phyloP scores from a whole-genome alignment of 495 filamentous ascomycete species.

The Talaromyces liani region DNA sequence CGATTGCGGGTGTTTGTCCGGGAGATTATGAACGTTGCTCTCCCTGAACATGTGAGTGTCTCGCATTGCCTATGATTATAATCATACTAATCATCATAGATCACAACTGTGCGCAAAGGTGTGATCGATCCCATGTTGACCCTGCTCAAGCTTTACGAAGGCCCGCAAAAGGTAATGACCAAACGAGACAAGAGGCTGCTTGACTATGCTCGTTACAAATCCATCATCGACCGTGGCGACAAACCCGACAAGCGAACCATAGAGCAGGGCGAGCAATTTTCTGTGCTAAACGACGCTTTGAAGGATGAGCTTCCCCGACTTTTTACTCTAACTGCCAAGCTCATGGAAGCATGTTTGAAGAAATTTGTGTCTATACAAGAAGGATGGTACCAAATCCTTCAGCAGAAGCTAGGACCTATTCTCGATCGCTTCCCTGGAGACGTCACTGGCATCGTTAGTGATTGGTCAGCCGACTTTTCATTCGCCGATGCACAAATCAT shows the following conservation, averaged over 20 bases:
- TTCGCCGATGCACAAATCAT: slow-evolving; percentile 41
- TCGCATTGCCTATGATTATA: background rate
- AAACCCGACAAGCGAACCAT: slow-evolving; percentile 73
- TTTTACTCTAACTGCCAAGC: slow-evolving; percentile 65
- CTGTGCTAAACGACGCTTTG: slow-evolving; percentile 81
- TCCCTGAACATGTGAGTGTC: slow-evolving; percentile 77
- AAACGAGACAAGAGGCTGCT: slow-evolving; percentile 84
- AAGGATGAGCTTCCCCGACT: slow-evolving; percentile 90
- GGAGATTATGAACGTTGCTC: slow-evolving; percentile 67
- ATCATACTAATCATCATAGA: slow-evolving; percentile 34
- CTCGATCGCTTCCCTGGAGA: slow-evolving; percentile 64
- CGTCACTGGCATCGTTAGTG: slow-evolving; percentile 55
- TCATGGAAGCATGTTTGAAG: slow-evolving; percentile 70
- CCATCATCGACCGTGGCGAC: slow-evolving; percentile 67
- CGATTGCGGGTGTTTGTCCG: slow-evolving; percentile 72
- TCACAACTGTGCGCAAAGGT: slow-evolving; percentile 65
- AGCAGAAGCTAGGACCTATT: slow-evolving; percentile 67
- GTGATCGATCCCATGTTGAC: slow-evolving; percentile 83
- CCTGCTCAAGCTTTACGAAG: slow-evolving; percentile 71
- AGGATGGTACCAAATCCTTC: slow-evolving; percentile 71
- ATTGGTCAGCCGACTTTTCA: slow-evolving; percentile 70
- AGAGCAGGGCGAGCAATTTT: slow-evolving; percentile 78
- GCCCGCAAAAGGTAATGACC: slow-evolving; percentile 77
- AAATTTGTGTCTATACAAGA: slow-evolving; percentile 77
- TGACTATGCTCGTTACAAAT: slow-evolving; percentile 79